phyloP scores from a whole-genome alignment of 805 yeast species.

The Wickerhamomyces strasburgensis region DNA sequence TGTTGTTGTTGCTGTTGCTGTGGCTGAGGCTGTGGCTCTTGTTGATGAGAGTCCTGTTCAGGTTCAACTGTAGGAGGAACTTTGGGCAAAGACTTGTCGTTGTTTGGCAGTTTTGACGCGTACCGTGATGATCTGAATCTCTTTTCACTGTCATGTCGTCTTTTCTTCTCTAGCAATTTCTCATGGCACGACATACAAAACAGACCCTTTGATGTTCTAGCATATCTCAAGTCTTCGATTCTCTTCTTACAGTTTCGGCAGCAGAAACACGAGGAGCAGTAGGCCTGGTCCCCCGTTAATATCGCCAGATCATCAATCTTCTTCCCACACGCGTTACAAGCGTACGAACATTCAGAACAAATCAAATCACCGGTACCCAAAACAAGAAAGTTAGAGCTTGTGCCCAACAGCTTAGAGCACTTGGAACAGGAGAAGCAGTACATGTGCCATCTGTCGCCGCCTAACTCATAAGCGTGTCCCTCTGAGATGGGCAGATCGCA shows the following conservation, averaged over 20 bases:
- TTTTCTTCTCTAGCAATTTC: slow-evolving; percentile 69
- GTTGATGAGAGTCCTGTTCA: no score
- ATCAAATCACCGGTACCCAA: slow-evolving; percentile 89
- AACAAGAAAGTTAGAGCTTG: slow-evolving; percentile 85
- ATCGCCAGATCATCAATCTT: slow-evolving; percentile 93
- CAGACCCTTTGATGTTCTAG: slow-evolving; percentile 86
- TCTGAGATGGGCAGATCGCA: slow-evolving; percentile 60
- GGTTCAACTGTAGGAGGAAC: slow-evolving; percentile 14
- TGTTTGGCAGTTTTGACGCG: slow-evolving; percentile 6
- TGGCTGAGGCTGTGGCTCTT: slow-evolving; percentile 2
- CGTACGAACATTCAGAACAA: slow-evolving; percentile 88
- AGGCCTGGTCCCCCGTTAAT: slow-evolving; percentile 91
- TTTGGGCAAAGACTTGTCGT: slow-evolving; percentile 21
- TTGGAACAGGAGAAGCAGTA: slow-evolving; percentile 87
- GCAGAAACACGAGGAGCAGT: slow-evolving; percentile 83
- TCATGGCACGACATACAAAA: slow-evolving; percentile 94
- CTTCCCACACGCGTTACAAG: slow-evolving; percentile 77
- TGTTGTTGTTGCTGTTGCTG: slow-evolving; percentile 1
- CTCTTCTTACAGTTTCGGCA: slow-evolving; percentile 83
- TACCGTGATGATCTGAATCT: slow-evolving; percentile 6
- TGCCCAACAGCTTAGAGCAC: slow-evolving; percentile 73
- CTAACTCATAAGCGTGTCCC: slow-evolving; percentile 93
- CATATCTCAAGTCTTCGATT: slow-evolving; percentile 85
- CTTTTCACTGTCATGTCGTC: slow-evolving; percentile 45
- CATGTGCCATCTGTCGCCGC: slow-evolving; percentile 94